Conservation (phyloP, 2,329 filamentous ascomycete species). For the Paecilomyces variotii region DNA sequence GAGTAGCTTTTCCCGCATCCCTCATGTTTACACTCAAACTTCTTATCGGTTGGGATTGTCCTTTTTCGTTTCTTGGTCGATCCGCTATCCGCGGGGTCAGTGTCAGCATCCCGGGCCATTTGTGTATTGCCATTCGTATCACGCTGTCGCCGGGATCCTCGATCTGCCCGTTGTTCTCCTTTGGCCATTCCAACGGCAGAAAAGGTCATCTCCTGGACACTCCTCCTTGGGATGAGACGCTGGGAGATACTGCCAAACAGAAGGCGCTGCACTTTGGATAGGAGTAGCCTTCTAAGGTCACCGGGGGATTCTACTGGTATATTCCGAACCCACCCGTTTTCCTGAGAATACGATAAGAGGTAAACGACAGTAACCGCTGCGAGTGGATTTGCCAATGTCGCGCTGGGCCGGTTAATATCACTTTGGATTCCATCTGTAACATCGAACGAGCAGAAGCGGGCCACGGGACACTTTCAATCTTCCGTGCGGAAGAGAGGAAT, state of each 20-base stretch:
- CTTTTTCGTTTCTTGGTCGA: constrained; percentile 36
- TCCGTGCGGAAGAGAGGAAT: too few relatives aligned
- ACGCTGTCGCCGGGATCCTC: constrained; percentile 3
- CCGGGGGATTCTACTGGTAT: constrained; percentile 2
- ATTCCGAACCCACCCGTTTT: constrained; percentile 4
- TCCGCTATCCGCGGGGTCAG: constrained; percentile 6
- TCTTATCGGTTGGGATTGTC: constrained; percentile 35
- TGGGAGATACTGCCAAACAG: background rate
- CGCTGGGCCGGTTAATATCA: background rate
- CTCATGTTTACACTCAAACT: constrained; percentile 72
- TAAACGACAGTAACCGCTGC: background rate
- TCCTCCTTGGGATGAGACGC: background rate
- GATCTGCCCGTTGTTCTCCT: constrained; percentile 7
- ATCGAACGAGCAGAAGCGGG: background rate
- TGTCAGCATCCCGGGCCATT: constrained; percentile 11
- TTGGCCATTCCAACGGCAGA: constrained; percentile 14
- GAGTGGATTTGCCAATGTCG: background rate
- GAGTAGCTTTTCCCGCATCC: constrained; percentile 96
- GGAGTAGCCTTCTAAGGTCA: constrained; percentile 1
- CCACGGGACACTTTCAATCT: background rate
- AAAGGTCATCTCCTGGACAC: constrained; percentile 11
- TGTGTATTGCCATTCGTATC: constrained; percentile 8
- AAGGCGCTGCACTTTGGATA: too few relatives aligned
- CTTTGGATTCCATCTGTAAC: background rate
- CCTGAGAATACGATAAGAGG: background rate